Evolutionary conservation across 75 land plant species (phyloP).

Genomic region (Larix kaempferi): DNA sequence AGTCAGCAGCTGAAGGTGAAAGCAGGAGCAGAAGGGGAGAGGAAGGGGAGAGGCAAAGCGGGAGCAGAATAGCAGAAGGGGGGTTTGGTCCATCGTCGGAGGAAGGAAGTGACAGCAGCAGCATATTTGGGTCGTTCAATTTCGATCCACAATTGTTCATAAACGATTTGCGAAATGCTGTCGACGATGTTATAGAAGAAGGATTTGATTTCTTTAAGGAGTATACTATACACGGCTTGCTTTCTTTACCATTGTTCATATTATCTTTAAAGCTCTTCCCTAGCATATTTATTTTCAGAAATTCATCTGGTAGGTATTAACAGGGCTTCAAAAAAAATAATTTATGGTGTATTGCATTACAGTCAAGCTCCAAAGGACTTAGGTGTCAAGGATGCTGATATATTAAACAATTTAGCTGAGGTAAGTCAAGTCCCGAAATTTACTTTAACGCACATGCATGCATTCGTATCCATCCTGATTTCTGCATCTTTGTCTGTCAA

Average conservation of each 20-base stretch:
- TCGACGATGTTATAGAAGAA: slow-evolving; percentile 6
- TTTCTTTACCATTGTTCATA: background rate
- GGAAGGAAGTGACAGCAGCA: background rate
- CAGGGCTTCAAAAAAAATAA: no score
- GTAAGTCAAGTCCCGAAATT: background rate
- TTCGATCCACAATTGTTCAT: slow-evolving; percentile 6
- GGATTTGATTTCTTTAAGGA: slow-evolving; percentile 8
- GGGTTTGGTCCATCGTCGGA: background rate
- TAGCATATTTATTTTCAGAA: background rate
- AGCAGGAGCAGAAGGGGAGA: background rate
- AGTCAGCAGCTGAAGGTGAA: no score
- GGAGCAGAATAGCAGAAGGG: background rate
- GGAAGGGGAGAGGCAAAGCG: background rate
- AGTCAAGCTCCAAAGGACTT: slow-evolving; percentile 3
- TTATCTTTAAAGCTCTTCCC: no score
- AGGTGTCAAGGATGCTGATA: background rate
- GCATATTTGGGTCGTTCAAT: background rate
- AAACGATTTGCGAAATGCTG: slow-evolving; percentile 8
- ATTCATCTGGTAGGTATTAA: background rate
- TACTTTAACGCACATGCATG: no score
- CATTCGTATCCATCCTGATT: no score
- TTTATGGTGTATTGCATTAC: background rate
- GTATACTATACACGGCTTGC: background rate
- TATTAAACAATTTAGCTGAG: background rate
- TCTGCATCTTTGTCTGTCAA: no score